Conservation (phyloP, 2,329 filamentous ascomycete genomes). For the Cladosporium oxysporum region DNA sequence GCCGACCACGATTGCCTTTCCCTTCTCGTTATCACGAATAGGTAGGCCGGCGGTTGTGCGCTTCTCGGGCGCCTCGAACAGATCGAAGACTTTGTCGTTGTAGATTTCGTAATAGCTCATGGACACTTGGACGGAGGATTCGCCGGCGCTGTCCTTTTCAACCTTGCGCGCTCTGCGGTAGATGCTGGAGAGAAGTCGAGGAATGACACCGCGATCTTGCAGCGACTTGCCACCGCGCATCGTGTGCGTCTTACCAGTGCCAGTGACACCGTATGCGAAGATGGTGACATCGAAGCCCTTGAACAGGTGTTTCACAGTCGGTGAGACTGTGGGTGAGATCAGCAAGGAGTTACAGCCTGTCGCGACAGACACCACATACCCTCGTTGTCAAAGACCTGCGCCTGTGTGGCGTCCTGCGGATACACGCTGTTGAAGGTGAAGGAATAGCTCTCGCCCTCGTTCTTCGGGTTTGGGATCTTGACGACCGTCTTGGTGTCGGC, state of each 20-base stretch:
- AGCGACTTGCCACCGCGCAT: constrained; percentile 72
- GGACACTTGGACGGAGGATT: constrained; percentile 77
- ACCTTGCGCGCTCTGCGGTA: constrained; percentile 76
- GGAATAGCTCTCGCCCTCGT: constrained; percentile 84
- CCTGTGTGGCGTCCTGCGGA: constrained; percentile 75
- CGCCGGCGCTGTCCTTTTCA: constrained; percentile 77
- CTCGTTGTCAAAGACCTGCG: constrained; percentile 85
- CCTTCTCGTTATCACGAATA: constrained; percentile 91
- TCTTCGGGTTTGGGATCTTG: constrained; percentile 91
- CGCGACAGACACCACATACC: constrained; percentile 54
- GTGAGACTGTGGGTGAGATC: constrained; percentile 64
- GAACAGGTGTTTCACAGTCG: constrained; percentile 88
- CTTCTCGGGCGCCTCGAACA: constrained; percentile 75
- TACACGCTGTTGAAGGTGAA: constrained; percentile 96
- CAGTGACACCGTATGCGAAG: constrained; percentile 96
- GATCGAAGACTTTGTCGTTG: constrained; percentile 96
- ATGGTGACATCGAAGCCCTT: constrained; percentile 99
- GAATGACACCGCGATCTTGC: constrained; percentile 94
- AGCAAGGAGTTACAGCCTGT: background rate
- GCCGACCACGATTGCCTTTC: constrained; percentile 86
- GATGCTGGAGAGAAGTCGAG: constrained; percentile 96
- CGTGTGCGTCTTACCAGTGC: constrained; percentile 97
- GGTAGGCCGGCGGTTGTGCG: constrained; percentile 81
- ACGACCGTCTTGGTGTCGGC: constrained; percentile 59
- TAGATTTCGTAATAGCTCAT: constrained; percentile 98